These are phyloP conservation scores for Paraphoma chrysanthemicola DNA, from an alignment of 2,329 filamentous ascomycete species.

Conservation along the genomic window DNA sequence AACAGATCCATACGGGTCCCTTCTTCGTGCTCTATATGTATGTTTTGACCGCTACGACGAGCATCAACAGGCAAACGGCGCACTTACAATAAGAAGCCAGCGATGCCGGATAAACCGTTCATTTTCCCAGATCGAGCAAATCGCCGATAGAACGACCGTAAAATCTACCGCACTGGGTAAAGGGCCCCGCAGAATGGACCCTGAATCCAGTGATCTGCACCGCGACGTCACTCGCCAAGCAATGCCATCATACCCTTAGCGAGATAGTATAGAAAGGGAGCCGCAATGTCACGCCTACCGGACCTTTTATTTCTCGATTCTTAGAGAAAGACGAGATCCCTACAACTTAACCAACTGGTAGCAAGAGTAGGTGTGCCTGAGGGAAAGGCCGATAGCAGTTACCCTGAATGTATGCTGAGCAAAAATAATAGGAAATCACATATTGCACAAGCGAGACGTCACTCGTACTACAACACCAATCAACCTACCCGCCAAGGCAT, in stretches of 20 bases:
- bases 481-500: background rate
- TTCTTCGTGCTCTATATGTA: no score
- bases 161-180: conserved; percentile 7
- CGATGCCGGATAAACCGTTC: background rate
- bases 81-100: background rate
- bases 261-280: conserved; percentile 12
- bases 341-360: background rate
- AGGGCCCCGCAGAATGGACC: conserved; percentile 19
- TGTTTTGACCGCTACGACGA: no score
- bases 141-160: conserved; percentile 23
- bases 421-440: background rate
- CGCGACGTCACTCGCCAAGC: conserved; percentile 36
- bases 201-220: conserved; percentile 13
- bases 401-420: background rate
- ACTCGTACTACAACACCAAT: background rate
- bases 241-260: conserved; percentile 28
- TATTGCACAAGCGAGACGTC: background rate
- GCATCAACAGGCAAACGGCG: background rate
- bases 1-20: no score
- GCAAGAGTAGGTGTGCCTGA: background rate
- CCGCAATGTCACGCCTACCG: conserved; percentile 7
- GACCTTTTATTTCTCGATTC: background rate
- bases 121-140: conserved; percentile 12
- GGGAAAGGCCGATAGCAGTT: background rate
- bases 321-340: background rate